phyloP scores from a whole-genome alignment of 768 basidiomycete species.

The Boletus huronensis region DNA sequence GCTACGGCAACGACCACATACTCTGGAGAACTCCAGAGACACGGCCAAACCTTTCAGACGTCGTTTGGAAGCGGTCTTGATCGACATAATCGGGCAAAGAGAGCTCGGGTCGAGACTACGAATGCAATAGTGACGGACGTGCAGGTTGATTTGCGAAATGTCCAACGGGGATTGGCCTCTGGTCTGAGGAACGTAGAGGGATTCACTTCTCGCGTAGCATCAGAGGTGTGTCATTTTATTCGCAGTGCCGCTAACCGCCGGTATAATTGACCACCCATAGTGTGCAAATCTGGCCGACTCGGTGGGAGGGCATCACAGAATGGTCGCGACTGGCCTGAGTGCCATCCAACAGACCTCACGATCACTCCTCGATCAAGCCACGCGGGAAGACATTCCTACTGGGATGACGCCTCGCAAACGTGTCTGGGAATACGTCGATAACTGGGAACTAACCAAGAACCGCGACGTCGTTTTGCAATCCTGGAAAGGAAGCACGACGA shows the following conservation, averaged over 20 bases:
- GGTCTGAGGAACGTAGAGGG: conserved; percentile 47
- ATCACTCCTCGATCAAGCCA: conserved; percentile 53
- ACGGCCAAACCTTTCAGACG: conserved; percentile 41
- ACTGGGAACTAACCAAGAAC: conserved; percentile 67
- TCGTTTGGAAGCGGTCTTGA: conserved; percentile 57
- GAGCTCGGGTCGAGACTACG: conserved; percentile 61
- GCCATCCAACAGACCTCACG: conserved; percentile 49
- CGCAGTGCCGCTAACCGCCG: background rate
- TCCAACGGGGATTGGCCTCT: conserved; percentile 50
- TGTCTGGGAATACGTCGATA: conserved; percentile 61
- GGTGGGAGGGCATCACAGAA: conserved; percentile 42
- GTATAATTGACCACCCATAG: conserved; percentile 28
- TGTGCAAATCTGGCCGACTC: conserved; percentile 39
- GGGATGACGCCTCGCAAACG: conserved; percentile 79
- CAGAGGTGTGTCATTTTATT: conserved; percentile 44
- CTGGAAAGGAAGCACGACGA: conserved; percentile 40
- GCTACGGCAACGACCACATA: conserved; percentile 48
- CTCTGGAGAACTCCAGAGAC: conserved; percentile 49
- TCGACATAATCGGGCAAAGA: conserved; percentile 58
- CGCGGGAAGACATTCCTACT: conserved; percentile 60
- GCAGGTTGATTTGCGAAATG: conserved; percentile 48
- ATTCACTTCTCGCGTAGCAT: conserved; percentile 40
- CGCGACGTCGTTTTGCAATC: conserved; percentile 57
- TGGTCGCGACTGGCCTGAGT: conserved; percentile 42
- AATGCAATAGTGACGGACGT: conserved; percentile 45